phyloP scores from a whole-genome alignment of 2,329 filamentous ascomycete genomes.

The Tolypocladium inflatum region DNA sequence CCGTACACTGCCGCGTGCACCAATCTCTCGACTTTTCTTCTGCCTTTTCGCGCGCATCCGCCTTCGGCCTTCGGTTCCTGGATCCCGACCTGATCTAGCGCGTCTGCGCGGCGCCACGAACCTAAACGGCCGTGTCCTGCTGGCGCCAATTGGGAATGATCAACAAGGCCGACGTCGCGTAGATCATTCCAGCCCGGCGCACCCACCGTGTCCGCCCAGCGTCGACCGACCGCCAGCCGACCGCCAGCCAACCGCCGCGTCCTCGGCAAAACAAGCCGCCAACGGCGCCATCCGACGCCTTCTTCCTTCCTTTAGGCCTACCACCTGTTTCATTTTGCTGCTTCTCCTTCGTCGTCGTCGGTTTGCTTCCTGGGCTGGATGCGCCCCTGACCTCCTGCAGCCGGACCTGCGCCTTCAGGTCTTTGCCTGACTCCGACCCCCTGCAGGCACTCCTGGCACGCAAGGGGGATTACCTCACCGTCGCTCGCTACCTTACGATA shows the following conservation, averaged over 20 bases:
- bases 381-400: background rate
- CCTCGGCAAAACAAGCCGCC: background rate
- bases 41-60: background rate
- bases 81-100: background rate
- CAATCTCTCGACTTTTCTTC: background rate
- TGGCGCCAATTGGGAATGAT: background rate
- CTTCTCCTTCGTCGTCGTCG: background rate
- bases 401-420: background rate
- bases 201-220: background rate
- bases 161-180: background rate
- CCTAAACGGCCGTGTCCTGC: background rate
- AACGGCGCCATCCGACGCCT: background rate
- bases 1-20: background rate
- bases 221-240: background rate
- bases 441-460: background rate
- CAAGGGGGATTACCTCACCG: background rate
- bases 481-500: background rate
- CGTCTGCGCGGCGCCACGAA: background rate
- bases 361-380: background rate
- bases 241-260: background rate
- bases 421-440: background rate
- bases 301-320: background rate
- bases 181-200: background rate
- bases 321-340: background rate
- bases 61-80: too few relatives aligned